A percentile compares a stretch with the other conserved stretches of the same genome.
Evolutionary conservation across 2,329 filamentous ascomycete genomes (phyloP).

Genomic region (Mycocentrospora acerina): DNA sequence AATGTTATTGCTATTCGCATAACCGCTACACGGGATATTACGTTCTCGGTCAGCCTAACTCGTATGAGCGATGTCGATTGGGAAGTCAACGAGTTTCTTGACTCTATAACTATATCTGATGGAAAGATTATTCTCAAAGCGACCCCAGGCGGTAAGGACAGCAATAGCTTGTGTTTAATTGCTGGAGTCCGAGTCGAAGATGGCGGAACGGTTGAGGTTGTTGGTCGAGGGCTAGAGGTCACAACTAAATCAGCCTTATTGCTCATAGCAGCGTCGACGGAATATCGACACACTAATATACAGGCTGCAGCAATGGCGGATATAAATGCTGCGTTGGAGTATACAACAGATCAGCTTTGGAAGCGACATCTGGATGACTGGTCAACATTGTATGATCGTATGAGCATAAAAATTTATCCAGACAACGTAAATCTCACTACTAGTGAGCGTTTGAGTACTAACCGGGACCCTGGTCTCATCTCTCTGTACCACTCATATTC

Average conservation of each 20-base stretch:
- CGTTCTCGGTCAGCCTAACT: conserved; percentile 33
- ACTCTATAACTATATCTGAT: conserved; percentile 37
- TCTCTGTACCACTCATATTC: conserved; percentile 44
- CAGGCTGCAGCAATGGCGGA: conserved; percentile 27
- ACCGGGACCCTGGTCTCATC: conserved; percentile 18
- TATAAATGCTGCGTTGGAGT: conserved; percentile 16
- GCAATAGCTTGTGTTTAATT: conserved; percentile 11
- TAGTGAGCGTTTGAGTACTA: neutral
- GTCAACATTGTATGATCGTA: conserved; percentile 8
- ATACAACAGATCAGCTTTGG: conserved; percentile 23
- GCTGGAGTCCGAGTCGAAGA: conserved; percentile 4
- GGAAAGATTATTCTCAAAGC: conserved; percentile 8
- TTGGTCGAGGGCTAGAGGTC: conserved; percentile 35
- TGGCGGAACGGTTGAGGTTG: conserved; percentile 2
- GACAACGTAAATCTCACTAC: conserved; percentile 1
- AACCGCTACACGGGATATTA: conserved; percentile 13
- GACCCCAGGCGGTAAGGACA: conserved; percentile 11
- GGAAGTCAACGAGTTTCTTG: conserved; percentile 49
- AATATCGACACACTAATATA: conserved; percentile 38
- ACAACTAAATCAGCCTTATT: conserved; percentile 41
- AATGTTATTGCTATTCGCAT: conserved; percentile 43
- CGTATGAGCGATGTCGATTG: conserved; percentile 47
- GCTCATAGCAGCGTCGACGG: conserved; percentile 45
- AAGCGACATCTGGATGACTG: conserved; percentile 39
- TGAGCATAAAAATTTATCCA: conserved; percentile 7